Base-by-base conservation (phyloP, 2,329 filamentous ascomycete species). In the Calonectria pteridis region DNA sequence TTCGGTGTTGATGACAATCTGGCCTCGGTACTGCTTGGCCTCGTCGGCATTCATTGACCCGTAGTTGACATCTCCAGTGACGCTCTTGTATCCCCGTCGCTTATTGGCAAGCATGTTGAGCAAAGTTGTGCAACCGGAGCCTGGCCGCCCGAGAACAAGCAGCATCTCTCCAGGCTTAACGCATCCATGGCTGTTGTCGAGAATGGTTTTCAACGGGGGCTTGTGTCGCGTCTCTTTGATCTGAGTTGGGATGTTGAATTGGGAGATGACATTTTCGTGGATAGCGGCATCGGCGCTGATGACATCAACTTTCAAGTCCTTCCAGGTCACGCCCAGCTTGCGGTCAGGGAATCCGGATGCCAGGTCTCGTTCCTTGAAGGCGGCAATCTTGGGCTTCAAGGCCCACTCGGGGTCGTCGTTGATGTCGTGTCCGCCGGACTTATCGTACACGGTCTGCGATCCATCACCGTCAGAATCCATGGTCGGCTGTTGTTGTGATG, bases 81-180 rank as follows among this genome's bases (percentile, higher is more conserved):
- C 87, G 3, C 85, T 86, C 50, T 88, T 86, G 76, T 89, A 94
- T 4, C 92, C 92, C 6, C 83, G 84, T 46, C 92, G 85, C 69
- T 90, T 88, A 78, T 95, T 95, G 65, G 92, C 88, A 6, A 95
- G 86, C 77, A 93, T 87, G 78, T 93, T 95, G 58, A 95, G 86
- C 20, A 95, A 86, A 0, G 93, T 93, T 0, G 93, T 94, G 81
- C 93, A 95, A 40, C 93, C 93, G 3, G 91, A 88, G 0, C 93
- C 93, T 0, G 93, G 93, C 1, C 92, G 88, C 4, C 93, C 93
- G 0, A 94, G 86, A 0, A 94, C 92, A 0, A 94, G 84, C 1
- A 94, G 83, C 93, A 94, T 94, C 83, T 94, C 92, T 26, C 93
- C 93, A 0, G 93, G 93, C 81, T 92, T 92, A 65, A 95, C 91